Percentiles rank a stretch among this genome's conserved stretches.
Conservation (phyloP, 1,284 basidiomycete genomes). For the Ustilago esculenta region DNA sequence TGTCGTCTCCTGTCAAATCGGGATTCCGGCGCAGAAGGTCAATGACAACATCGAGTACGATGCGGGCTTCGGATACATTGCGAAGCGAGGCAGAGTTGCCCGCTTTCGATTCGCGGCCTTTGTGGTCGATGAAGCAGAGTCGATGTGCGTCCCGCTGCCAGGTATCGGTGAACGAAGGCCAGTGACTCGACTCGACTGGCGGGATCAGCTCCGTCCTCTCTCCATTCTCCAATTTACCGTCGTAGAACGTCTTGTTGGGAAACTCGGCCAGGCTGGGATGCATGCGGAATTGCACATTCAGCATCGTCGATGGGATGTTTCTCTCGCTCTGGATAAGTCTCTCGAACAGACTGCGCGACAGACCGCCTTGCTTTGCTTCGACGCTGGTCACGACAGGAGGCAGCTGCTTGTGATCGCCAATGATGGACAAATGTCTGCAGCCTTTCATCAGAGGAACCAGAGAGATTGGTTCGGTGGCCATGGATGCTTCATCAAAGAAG, state of each 20-base stretch:
- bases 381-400: slow-evolving; percentile 80
- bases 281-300: slow-evolving; percentile 94
- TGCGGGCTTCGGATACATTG: slow-evolving; percentile 53
- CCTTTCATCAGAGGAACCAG: slow-evolving; percentile 69
- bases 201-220: slow-evolving; percentile 63
- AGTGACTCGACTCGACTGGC: slow-evolving; percentile 48
- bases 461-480: slow-evolving; percentile 84
- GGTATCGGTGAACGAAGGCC: slow-evolving; percentile 2
- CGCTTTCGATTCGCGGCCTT: slow-evolving; percentile 41
- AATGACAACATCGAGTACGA: slow-evolving; percentile 63
- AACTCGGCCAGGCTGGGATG: slow-evolving; percentile 87
- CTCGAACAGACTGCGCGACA: slow-evolving; percentile 86
- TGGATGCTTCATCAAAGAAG: slow-evolving; percentile 92
- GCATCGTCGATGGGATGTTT: slow-evolving; percentile 71
- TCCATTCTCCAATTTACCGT: slow-evolving; percentile 76
- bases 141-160: slow-evolving; percentile 1
- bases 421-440: slow-evolving; percentile 82
- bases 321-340: slow-evolving; percentile 73
- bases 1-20: slow-evolving; percentile 49
- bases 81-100: slow-evolving; percentile 53
- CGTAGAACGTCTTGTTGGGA: slow-evolving; percentile 85
- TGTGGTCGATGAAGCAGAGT: slow-evolving; percentile 54
- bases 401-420: slow-evolving; percentile 96
- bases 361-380: slow-evolving; percentile 73
- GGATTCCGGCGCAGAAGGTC: slow-evolving; percentile 56